Conservation (phyloP, 2,329 filamentous ascomycete species). For the Fusarium humuli region DNA sequence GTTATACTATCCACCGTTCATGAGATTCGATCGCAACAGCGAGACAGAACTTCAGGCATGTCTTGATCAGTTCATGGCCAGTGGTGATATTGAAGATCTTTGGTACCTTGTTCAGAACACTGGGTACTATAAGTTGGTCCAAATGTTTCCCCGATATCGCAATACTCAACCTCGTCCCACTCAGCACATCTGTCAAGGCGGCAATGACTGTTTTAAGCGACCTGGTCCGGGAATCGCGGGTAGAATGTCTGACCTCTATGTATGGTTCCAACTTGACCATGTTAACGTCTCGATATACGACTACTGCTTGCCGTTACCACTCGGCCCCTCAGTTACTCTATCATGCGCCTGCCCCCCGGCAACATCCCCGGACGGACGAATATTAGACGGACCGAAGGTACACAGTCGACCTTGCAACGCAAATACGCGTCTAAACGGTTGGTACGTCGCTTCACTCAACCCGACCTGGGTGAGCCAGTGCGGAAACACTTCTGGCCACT, state of each 20-base stretch:
- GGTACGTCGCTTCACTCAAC: constrained; percentile 12
- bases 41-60: not conserved
- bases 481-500: constrained; percentile 21
- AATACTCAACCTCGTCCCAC: not conserved
- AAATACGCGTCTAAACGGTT: not conserved
- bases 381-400: not conserved
- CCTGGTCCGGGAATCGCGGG: not conserved
- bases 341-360: not conserved
- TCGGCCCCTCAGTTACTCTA: not conserved
- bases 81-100: not conserved
- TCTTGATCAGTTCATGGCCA: not conserved
- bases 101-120: not conserved
- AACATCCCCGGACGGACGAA: not conserved
- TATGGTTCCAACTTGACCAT: not conserved
- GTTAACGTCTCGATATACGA: not conserved
- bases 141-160: not conserved
- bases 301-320: not conserved
- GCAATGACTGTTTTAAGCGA: not conserved
- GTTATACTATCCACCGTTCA: too few species aligned
- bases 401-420: not conserved
- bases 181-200: not conserved
- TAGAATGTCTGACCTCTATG: not conserved
- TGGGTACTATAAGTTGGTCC: not conserved
- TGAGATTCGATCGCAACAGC: too few species aligned
- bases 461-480: constrained; percentile 31